Percentiles rank a stretch among this genome's conserved stretches.
Conservation (phyloP, 2,329 filamentous ascomycete genomes). For the Paraphaeosphaeria minitans region DNA sequence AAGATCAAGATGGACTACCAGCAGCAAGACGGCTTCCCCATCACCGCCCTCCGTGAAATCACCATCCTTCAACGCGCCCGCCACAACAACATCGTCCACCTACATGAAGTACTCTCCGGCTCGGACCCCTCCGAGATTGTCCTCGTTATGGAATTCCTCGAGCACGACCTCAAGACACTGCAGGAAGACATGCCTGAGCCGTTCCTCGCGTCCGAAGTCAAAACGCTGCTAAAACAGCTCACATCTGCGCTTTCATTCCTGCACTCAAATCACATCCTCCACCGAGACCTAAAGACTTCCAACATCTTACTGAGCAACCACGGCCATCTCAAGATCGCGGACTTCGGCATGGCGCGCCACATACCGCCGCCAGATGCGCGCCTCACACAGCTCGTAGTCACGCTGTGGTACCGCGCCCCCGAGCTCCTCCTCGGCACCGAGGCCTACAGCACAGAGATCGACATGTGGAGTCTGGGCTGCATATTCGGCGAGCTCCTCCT, state of each 20-base stretch:
- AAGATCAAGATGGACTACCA: conserved; percentile 83
- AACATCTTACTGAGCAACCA: conserved; percentile 89
- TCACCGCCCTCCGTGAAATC: conserved; percentile 92
- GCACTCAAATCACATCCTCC: conserved; percentile 85
- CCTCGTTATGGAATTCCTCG: conserved; percentile 95
- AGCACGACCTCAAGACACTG: conserved; percentile 93
- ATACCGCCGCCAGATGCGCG: conserved; percentile 71
- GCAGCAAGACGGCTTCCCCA: conserved; percentile 77
- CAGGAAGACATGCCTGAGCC: conserved; percentile 94
- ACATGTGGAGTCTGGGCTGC: conserved; percentile 96
- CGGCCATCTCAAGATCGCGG: conserved; percentile 91
- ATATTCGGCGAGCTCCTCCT: conserved; percentile 91
- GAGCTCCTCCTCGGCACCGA: conserved; percentile 84
- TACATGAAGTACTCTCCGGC: conserved; percentile 85
- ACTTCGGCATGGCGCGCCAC: conserved; percentile 97
- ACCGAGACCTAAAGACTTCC: conserved; percentile 47
- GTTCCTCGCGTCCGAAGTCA: conserved; percentile 90
- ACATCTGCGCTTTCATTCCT: conserved; percentile 81
- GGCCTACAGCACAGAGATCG: conserved; percentile 76
- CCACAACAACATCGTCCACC: conserved; percentile 80
- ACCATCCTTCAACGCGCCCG: conserved; percentile 81
- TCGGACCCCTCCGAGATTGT: conserved; percentile 72
- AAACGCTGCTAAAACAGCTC: conserved; percentile 85
- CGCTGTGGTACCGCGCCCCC: conserved; percentile 93
- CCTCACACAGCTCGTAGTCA: conserved; percentile 91